Base-by-base conservation (phyloP, 768 basidiomycete species). In the Punctularia strigosozonata region DNA sequence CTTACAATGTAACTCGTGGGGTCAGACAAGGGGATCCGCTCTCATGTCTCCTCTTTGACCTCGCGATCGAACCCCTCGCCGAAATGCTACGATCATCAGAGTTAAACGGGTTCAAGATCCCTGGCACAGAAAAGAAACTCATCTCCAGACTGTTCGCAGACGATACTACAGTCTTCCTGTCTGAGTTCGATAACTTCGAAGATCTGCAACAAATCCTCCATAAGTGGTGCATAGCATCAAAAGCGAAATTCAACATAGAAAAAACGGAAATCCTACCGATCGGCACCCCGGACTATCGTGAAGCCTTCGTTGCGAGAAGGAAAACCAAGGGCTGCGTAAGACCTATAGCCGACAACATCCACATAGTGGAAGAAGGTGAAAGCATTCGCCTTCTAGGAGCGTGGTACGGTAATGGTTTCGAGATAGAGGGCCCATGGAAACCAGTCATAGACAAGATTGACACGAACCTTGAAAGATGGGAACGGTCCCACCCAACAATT, bases 91-190 rank as follows among this genome's bases (percentile, higher is more conserved):
- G 42, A 1, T 17, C 13, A 1, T 36, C 37, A 2, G 32, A n/a
- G 10, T 40, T 54, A 14, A 5, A 48, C 25, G 52, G 52, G 2
- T 41, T 42, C 20, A 20, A 40, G 4, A 43, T 52, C 3, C 40
- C 42, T 2, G 49, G 46, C 1, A 6, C 32, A 1, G 18, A 14
- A 3, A 23, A 45, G 1, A 38, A 24, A 24, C 26, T 50, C 6
- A 42, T 52, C 1, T 38, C 42, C 0, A 45, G 42, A 0, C 42
- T 54, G 3, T 54, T 50, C 33, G 49, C 52, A 0, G 55, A 58
- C 25, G 53, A 58, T 25, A 58, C 57, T 0, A 47, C 44, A 0
- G 37, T 47, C 0, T 57, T 44, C 38, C 36, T 57, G 2, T 40
- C 42, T 0, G 3, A 40, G 0, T 6, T 17, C 0, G 60, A 61